phyloP scores from a whole-genome alignment of 2,329 filamentous ascomycete genomes.

The Ilyonectria robusta region DNA sequence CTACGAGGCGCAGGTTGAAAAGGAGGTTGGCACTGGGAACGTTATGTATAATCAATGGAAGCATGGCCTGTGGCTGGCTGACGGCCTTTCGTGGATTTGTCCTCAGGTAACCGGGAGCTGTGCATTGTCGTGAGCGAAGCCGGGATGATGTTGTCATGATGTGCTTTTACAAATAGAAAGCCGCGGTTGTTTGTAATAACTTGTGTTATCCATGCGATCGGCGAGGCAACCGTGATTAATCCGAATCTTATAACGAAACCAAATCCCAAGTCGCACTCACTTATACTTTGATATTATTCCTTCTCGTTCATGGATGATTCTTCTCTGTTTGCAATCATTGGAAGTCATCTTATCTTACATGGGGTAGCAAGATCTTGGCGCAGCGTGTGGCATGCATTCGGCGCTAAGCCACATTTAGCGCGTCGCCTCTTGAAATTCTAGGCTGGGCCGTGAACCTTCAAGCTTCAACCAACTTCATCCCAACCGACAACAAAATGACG shows the following conservation, averaged over 20 bases:
- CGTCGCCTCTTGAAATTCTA: conserved; percentile 53
- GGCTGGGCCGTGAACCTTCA: conserved; percentile 39
- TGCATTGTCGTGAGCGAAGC: conserved; percentile 31
- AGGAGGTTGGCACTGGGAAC: conserved; percentile 46
- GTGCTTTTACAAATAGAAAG: conserved; percentile 35
- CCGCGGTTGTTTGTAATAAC: conserved; percentile 26
- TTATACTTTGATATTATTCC: not conserved
- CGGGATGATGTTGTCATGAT: conserved; percentile 44
- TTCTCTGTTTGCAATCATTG: not conserved
- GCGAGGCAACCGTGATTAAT: not conserved
- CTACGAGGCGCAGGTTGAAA: conserved; percentile 52
- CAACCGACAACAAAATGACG: conserved; percentile 64
- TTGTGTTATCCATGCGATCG: not conserved
- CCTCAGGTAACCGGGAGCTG: conserved; percentile 28
- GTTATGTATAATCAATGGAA: conserved; percentile 50
- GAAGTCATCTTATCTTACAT: conserved; percentile 10
- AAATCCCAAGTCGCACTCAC: not conserved
- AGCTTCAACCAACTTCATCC: conserved; percentile 41
- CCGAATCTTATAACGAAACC: not conserved
- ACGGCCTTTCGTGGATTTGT: conserved; percentile 29
- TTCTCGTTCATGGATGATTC: not conserved
- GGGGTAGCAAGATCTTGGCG: conserved; percentile 11
- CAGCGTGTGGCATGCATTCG: conserved; percentile 14
- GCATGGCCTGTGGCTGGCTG: conserved; percentile 34
- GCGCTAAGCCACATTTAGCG: conserved; percentile 50